These are phyloP conservation scores for Stramenopiles sp. DNA, from an alignment of 352 stramenopile genomes.

Conservation along the genomic window DNA sequence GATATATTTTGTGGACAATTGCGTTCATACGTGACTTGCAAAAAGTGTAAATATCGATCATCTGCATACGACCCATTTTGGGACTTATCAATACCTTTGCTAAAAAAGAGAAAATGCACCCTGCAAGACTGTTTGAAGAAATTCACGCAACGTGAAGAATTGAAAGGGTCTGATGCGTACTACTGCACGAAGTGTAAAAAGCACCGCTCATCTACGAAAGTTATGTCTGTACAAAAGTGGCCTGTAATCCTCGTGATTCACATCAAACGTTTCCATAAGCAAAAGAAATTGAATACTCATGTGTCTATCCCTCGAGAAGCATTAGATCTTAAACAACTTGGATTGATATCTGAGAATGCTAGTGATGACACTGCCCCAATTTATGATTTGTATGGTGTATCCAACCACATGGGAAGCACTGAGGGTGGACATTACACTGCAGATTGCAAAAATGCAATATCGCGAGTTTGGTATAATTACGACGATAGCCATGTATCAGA, in stretches of 20 bases:
- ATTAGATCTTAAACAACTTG: conserved; percentile 57
- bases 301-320: conserved; percentile 13
- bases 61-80: conserved; percentile 27
- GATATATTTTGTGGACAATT: conserved; percentile 97
- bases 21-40: conserved; percentile 86
- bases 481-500: conserved; percentile 51
- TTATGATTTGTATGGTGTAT: conserved; percentile 95
- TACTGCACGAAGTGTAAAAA: not conserved
- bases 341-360: not conserved
- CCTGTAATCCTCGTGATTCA: not conserved
- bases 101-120: not conserved
- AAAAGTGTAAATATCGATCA: conserved; percentile 21
- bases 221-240: not conserved
- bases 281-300: not conserved
- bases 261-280: conserved; percentile 38
- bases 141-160: conserved; percentile 87
- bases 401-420: conserved; percentile 79
- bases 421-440: conserved; percentile 65
- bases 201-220: not conserved
- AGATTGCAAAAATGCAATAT: conserved; percentile 49
- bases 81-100: conserved; percentile 14
- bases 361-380: too few relatives aligned
- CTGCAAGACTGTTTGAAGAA: conserved; percentile 67
- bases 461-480: conserved; percentile 54
- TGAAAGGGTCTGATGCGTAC: conserved; percentile 78